Percentiles rank a stretch among this genome's conserved stretches.
phyloP scores from a whole-genome alignment of 1,139 yeast genomes.

The Kodamaea fungicola region DNA sequence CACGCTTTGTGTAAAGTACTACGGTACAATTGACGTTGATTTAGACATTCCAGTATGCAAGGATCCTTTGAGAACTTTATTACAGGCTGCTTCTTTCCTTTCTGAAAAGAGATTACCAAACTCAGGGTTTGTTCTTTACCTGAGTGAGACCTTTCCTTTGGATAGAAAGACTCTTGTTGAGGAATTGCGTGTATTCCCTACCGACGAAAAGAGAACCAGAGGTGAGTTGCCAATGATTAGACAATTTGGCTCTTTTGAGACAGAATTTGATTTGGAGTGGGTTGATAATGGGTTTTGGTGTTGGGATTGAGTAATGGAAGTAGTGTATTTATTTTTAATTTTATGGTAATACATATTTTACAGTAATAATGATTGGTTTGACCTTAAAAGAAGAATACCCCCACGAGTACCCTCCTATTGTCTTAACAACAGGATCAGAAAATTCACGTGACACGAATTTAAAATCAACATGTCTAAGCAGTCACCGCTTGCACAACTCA shows the following conservation, averaged over 20 bases:
- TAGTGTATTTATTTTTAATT: neutral
- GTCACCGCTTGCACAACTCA: constrained; percentile 6
- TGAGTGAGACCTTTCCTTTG: neutral
- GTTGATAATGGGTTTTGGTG: constrained; percentile 6
- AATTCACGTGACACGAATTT: neutral
- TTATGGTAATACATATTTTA: neutral
- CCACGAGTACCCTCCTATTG: too few species aligned
- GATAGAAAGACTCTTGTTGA: neutral
- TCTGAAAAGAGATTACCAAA: constrained; percentile 2
- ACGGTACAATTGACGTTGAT: constrained; percentile 3
- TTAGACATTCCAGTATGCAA: neutral
- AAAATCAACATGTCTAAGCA: neutral
- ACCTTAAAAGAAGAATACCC: too few species aligned
- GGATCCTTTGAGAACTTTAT: neutral
- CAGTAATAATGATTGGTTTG: too few species aligned
- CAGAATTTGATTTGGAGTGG: constrained; percentile 5
- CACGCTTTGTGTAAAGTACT: constrained; percentile 1
- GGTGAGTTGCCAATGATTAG: constrained; percentile 6
- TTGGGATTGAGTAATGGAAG: constrained; percentile 3
- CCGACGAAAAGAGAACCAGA: neutral
- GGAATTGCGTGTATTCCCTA: neutral
- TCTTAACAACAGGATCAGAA: too few species aligned
- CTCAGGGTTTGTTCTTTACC: neutral
- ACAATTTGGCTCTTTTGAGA: constrained; percentile 1
- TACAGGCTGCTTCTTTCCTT: constrained; percentile 3